These are phyloP conservation scores for Mrakia blollopis DNA, from an alignment of 768 basidiomycete species.

Conservation along the genomic window DNA sequence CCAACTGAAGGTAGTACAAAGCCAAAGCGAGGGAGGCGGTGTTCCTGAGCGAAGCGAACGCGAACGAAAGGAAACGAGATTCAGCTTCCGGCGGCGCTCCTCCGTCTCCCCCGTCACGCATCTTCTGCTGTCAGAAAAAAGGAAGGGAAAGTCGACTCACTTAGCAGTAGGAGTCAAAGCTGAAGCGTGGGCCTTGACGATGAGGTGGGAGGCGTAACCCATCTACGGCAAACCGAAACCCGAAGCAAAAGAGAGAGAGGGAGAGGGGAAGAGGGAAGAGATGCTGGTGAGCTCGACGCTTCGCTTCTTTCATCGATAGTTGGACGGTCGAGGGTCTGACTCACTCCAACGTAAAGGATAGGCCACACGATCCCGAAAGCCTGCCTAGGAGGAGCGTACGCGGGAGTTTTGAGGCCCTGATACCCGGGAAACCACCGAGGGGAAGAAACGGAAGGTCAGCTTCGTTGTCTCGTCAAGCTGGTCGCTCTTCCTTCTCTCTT, in stretches of 20 bases:
- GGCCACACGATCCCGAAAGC: slow-evolving; percentile 31
- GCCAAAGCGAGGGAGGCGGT: slow-evolving; percentile 51
- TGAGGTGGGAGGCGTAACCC: slow-evolving; percentile 65
- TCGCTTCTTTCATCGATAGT: too few species aligned
- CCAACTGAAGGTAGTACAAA: slow-evolving; percentile 61
- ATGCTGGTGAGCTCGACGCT: neutral
- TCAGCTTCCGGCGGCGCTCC: neutral
- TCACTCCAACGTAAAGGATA: slow-evolving; percentile 14
- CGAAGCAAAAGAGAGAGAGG: neutral
- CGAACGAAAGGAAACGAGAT: neutral
- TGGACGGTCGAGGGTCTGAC: neutral
- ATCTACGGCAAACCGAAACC: slow-evolving; percentile 45
- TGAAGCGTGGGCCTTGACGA: slow-evolving; percentile 54
- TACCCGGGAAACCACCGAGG: too few species aligned
- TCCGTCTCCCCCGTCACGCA: too few species aligned
- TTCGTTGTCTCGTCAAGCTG: neutral
- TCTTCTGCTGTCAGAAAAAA: too few species aligned
- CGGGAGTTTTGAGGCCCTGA: neutral
- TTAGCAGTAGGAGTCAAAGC: slow-evolving; percentile 47
- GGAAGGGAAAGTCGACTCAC: slow-evolving; percentile 43
- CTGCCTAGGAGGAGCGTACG: slow-evolving; percentile 17
- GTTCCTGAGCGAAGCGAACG: slow-evolving; percentile 41
- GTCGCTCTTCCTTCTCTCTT: too few species aligned
- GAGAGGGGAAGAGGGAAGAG: neutral
- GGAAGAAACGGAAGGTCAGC: neutral